Evolutionary conservation across 306 rosid species (phyloP).

Genomic region (Albizia julibrissin): DNA sequence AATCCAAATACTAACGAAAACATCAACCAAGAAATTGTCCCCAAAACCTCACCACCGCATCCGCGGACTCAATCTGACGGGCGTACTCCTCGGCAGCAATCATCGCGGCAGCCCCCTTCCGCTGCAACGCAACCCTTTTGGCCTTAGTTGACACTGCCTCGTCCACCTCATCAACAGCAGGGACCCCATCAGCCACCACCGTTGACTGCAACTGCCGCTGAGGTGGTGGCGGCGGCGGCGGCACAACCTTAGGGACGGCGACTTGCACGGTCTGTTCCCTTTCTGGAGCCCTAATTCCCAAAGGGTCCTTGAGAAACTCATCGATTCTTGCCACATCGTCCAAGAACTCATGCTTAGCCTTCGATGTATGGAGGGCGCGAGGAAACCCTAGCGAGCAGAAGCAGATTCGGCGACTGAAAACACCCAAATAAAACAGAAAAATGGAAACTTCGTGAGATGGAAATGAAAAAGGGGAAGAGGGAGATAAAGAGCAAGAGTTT

Average conservation of each 20-base stretch:
- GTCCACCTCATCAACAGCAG: conserved; percentile 43
- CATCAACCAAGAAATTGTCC: not conserved
- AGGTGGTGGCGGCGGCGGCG: conserved; percentile 68
- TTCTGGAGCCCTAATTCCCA: conserved; percentile 55
- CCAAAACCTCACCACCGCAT: conserved; percentile 46
- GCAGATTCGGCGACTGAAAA: conserved; percentile 69
- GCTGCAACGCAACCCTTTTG: conserved; percentile 78
- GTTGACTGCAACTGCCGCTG: conserved; percentile 13
- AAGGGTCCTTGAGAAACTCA: conserved; percentile 53
- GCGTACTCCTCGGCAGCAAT: conserved; percentile 96
- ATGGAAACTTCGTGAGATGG: conserved; percentile 7
- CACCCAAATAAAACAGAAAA: not conserved
- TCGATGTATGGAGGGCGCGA: conserved; percentile 40
- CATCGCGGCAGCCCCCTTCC: conserved; percentile 94
- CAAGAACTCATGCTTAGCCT: conserved; percentile 46
- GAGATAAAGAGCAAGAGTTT: not conserved
- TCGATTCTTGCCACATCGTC: conserved; percentile 51
- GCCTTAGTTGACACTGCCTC: conserved; percentile 83
- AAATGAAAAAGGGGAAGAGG: not conserved
- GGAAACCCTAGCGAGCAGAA: conserved; percentile 76
- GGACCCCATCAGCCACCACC: conserved; percentile 29
- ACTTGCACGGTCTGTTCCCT: conserved; percentile 59
- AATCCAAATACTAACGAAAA: not conserved
- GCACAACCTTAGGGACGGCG: conserved; percentile 70
- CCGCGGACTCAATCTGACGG: conserved; percentile 78